phyloP scores from a whole-genome alignment of 495 filamentous ascomycete species.

The Letharia lupina region DNA sequence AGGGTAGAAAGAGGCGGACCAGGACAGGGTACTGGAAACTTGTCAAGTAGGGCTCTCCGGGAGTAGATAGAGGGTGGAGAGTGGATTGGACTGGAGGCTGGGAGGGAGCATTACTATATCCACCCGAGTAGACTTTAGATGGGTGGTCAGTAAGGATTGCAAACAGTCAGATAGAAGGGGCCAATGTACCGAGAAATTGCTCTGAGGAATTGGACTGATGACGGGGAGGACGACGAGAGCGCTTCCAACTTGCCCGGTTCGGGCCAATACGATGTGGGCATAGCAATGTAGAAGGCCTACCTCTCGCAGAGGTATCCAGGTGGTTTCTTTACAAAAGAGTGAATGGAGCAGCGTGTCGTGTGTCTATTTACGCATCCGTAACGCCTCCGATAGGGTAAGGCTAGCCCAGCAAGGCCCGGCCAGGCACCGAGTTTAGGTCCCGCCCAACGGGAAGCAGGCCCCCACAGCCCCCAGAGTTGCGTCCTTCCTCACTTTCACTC shows the following conservation, averaged over 20 bases:
- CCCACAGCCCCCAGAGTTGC: slow-evolving; percentile 2
- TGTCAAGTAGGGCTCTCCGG: not conserved
- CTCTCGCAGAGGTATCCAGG: not conserved
- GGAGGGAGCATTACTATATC: slow-evolving; percentile 28
- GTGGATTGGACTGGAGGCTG: not conserved
- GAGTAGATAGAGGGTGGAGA: not conserved
- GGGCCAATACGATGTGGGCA: not conserved
- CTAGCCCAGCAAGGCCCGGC: not conserved
- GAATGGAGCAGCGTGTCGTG: not conserved
- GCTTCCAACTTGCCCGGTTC: not conserved
- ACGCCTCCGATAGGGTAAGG: not conserved
- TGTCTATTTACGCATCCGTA: not conserved
- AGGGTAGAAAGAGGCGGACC: slow-evolving; percentile 89
- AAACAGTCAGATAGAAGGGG: not conserved
- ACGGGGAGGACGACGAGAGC: slow-evolving; percentile 4
- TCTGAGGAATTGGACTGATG: slow-evolving; percentile 14
- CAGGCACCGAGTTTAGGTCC: slow-evolving; percentile 12
- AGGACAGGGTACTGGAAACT: slow-evolving; percentile 50
- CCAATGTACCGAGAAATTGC: slow-evolving; percentile 17
- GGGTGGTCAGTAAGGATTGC: slow-evolving; percentile 6
- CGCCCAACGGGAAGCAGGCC: slow-evolving; percentile 2
- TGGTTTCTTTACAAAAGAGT: not conserved
- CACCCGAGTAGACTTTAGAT: slow-evolving; percentile 29
- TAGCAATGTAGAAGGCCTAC: not conserved
- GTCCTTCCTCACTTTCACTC: not conserved